These are phyloP conservation scores for Fusarium robinianum DNA, from an alignment of 2,329 filamentous ascomycete species.

Conservation along the genomic window DNA sequence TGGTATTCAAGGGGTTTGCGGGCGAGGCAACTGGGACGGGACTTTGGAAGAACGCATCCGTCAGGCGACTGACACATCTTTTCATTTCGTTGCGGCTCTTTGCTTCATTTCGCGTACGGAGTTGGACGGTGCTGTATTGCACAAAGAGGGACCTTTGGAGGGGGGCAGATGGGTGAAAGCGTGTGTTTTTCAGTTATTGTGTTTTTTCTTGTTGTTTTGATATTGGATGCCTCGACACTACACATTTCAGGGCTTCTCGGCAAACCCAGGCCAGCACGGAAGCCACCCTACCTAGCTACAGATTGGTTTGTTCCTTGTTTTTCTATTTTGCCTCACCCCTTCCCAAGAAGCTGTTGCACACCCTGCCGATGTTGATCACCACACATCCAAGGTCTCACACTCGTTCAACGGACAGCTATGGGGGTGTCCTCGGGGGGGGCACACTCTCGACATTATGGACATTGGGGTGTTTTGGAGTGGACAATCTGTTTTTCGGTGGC, in stretches of 20 bases:
- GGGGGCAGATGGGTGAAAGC: constrained; percentile 21
- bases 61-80: constrained; percentile 34
- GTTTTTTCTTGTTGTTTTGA: constrained; percentile 8
- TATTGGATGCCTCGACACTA: constrained; percentile 13
- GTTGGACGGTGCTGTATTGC: constrained; percentile 24
- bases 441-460: no score
- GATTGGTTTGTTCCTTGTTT: constrained; percentile 16
- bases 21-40: constrained; percentile 30
- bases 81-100: constrained; percentile 22
- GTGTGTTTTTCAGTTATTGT: constrained; percentile 18
- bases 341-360: no score
- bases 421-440: no score
- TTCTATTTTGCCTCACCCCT: constrained; percentile 11
- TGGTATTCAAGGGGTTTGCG: constrained; percentile 15
- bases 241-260: constrained; percentile 11
- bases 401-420: no score
- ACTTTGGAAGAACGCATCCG: constrained; percentile 37
- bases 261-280: constrained; percentile 17
- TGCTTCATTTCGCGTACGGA: constrained; percentile 22
- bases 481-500: no score
- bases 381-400: no score
- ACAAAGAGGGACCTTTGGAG: constrained; percentile 13
- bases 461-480: no score
- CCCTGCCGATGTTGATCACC: no score
- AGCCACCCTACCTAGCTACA: constrained; percentile 14